Evolutionary conservation across 345 rosid species (phyloP).

Genomic region (Noccaea bulbosa): DNA sequence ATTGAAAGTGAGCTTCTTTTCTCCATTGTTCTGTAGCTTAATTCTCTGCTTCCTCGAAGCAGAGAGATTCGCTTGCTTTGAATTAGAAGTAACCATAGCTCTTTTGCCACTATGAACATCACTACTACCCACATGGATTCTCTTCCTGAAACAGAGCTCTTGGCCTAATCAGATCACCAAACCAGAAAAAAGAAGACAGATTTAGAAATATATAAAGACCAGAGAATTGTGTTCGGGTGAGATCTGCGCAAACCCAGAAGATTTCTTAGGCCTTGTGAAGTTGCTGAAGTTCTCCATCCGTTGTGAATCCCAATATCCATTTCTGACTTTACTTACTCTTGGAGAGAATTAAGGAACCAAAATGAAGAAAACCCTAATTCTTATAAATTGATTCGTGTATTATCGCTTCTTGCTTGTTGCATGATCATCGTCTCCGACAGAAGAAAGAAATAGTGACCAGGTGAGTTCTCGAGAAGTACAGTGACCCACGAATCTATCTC

Average conservation of each 20-base stretch:
- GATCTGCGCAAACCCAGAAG: slow-evolving; percentile 19
- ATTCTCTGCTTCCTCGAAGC: slow-evolving; percentile 68
- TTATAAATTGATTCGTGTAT: neutral
- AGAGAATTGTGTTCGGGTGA: slow-evolving; percentile 16
- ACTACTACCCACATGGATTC: slow-evolving; percentile 10
- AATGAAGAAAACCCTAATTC: slow-evolving; percentile 2
- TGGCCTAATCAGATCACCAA: slow-evolving; percentile 11
- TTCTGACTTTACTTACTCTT: neutral
- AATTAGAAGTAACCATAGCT: slow-evolving; percentile 29
- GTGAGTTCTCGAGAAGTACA: neutral
- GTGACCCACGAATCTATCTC: slow-evolving; percentile 15
- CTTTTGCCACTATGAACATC: slow-evolving; percentile 1
- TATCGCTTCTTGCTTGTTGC: slow-evolving; percentile 20
- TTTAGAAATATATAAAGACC: slow-evolving; percentile 26
- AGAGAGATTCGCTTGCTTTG: slow-evolving; percentile 67
- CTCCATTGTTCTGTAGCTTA: slow-evolving; percentile 48
- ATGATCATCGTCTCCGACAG: slow-evolving; percentile 7
- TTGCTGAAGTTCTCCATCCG: slow-evolving; percentile 21
- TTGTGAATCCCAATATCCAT: slow-evolving; percentile 38
- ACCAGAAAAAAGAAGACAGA: slow-evolving; percentile 6
- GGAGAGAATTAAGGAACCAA: neutral
- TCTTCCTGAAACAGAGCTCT: slow-evolving; percentile 35
- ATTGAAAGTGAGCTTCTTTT: slow-evolving; percentile 49
- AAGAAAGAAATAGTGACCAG: neutral
- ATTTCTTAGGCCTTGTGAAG: slow-evolving; percentile 23